Evolutionary conservation across 2,329 filamentous ascomycete genomes (phyloP).

Genomic region (Neofusicoccum sp.): DNA sequence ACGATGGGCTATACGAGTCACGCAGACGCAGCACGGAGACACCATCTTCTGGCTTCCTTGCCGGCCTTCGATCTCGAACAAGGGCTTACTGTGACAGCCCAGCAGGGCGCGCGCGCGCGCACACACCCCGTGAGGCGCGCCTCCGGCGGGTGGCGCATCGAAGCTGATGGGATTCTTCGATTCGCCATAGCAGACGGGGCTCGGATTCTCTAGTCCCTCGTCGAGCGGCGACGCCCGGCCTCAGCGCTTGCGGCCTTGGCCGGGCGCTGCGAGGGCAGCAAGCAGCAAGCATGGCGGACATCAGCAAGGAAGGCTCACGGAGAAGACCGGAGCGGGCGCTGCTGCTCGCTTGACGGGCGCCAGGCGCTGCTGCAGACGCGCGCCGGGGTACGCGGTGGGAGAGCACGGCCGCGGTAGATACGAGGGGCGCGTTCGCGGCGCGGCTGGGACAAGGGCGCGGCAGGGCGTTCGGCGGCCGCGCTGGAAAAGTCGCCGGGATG

Average conservation of each 20-base stretch:
- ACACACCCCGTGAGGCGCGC: background rate
- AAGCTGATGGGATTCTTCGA: background rate
- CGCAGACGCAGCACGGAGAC: too few species aligned
- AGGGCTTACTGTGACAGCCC: constrained; percentile 13
- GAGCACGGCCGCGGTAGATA: background rate
- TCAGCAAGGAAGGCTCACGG: constrained; percentile 6
- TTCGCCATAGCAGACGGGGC: background rate
- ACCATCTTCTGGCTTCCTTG: too few species aligned
- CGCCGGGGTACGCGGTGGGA: background rate
- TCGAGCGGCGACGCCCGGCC: background rate
- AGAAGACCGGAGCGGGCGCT: background rate
- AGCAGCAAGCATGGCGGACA: background rate
- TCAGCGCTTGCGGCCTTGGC: background rate
- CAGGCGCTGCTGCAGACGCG: background rate
- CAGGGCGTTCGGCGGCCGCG: background rate
- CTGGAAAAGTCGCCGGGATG: background rate
- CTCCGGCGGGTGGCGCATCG: background rate
- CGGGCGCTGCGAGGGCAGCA: background rate
- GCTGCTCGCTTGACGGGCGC: too few species aligned
- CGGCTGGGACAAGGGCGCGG: background rate
- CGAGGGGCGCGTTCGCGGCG: background rate
- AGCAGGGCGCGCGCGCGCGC: background rate
- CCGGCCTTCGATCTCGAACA: background rate
- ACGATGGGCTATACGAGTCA: too few species aligned
- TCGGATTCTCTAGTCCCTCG: background rate